phyloP scores from a whole-genome alignment of 2,329 filamentous ascomycete species.

The Colletotrichum neosansevieriae region DNA sequence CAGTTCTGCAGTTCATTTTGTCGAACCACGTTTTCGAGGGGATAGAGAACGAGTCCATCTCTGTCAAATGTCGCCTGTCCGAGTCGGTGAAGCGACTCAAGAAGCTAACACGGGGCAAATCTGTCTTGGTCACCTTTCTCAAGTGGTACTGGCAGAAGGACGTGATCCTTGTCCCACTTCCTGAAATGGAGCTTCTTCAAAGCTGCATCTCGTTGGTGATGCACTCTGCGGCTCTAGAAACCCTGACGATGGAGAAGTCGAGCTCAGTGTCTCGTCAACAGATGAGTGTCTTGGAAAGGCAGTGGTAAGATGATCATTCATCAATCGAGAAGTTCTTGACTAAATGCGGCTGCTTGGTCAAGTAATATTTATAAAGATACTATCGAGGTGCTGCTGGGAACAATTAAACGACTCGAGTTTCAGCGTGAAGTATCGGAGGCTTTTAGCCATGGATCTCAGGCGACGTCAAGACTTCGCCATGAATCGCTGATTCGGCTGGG shows the following conservation, averaged over 20 bases:
- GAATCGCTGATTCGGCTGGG: background rate
- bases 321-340: too few species aligned
- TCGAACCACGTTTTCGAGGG: background rate
- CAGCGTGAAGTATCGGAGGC: too few species aligned
- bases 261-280: too few species aligned
- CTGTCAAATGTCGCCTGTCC: background rate
- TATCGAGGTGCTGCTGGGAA: too few species aligned
- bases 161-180: background rate
- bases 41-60: background rate
- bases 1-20: background rate
- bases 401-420: too few species aligned
- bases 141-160: constrained; percentile 21
- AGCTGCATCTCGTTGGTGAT: background rate
- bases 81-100: background rate
- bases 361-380: too few species aligned
- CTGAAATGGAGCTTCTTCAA: constrained; percentile 5
- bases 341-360: too few species aligned
- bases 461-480: too few species aligned
- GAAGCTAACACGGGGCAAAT: background rate
- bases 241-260: background rate
- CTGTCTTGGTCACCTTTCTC: background rate
- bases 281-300: background rate
- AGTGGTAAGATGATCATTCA: background rate
- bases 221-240: background rate
- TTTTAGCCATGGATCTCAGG: too few species aligned